Percentiles rank a stretch among this genome's conserved stretches.
Conservation (phyloP, 495 filamentous ascomycete genomes). For the Evernia prunastri region DNA sequence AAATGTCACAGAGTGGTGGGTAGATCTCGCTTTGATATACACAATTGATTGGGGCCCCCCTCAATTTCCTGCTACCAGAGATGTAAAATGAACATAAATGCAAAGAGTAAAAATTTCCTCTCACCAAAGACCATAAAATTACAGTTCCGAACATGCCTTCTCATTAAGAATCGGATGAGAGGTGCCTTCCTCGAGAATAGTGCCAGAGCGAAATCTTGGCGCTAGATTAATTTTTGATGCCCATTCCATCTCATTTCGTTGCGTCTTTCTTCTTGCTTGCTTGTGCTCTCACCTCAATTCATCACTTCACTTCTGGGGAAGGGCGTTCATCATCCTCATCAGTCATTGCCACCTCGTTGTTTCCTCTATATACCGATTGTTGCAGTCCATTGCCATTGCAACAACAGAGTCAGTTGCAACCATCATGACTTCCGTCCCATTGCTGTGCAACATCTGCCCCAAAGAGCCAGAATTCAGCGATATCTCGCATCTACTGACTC, state of each 20-base stretch:
- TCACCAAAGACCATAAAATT: background rate
- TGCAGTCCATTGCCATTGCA: slow-evolving; percentile 14
- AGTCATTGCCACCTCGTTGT: slow-evolving; percentile 15
- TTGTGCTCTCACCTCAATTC: background rate
- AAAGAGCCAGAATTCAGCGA: slow-evolving; percentile 77
- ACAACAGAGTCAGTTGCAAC: slow-evolving; percentile 23
- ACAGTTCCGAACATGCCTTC: background rate
- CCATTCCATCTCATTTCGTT: background rate
- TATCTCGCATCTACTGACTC: slow-evolving; percentile 80
- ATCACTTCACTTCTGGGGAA: too few relatives aligned
- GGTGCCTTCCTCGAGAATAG: background rate
- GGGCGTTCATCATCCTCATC: background rate
- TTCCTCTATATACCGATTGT: slow-evolving; percentile 9
- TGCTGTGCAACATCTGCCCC: slow-evolving; percentile 74
- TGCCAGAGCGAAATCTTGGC: background rate
- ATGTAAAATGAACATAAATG: background rate
- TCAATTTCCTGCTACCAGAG: background rate
- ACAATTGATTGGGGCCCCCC: background rate
- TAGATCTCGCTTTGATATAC: background rate
- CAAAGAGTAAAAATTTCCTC: background rate
- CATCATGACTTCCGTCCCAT: slow-evolving; percentile 50
- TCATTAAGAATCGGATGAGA: background rate
- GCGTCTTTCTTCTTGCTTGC: slow-evolving; percentile 1
- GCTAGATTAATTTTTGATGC: background rate
- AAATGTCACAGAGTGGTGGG: background rate